Conservation (phyloP, 768 basidiomycete genomes). For the Boletus sp. region DNA sequence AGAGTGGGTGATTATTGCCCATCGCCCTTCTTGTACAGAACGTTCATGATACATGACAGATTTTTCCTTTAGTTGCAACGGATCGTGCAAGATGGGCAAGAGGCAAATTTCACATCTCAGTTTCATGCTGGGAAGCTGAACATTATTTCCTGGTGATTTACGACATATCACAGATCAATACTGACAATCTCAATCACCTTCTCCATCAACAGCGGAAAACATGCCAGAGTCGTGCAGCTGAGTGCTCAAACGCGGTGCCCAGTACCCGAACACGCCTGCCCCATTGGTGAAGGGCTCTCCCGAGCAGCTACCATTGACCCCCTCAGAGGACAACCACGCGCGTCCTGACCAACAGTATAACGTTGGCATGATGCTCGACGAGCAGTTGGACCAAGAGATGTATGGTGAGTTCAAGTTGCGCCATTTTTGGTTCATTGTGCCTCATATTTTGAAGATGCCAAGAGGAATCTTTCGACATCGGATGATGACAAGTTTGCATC, state of each 20-base stretch:
- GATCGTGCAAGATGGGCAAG: conserved; percentile 61
- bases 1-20: conserved; percentile 41
- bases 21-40: no score
- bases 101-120: conserved; percentile 57
- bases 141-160: conserved; percentile 59
- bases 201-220: conserved; percentile 31
- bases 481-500: conserved; percentile 84
- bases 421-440: conserved; percentile 9
- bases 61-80: conserved; percentile 56
- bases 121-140: conserved; percentile 53
- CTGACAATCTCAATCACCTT: conserved; percentile 28
- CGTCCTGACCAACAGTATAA: conserved; percentile 67
- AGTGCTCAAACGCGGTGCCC: conserved; percentile 17
- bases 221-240: conserved; percentile 27
- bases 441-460: conserved; percentile 60
- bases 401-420: conserved; percentile 59
- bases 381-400: conserved; percentile 93
- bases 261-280: conserved; percentile 32
- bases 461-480: conserved; percentile 82
- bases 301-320: conserved; percentile 17
- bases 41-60: conserved; percentile 26
- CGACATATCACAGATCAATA: conserved; percentile 25
- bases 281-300: conserved; percentile 32
- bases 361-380: conserved; percentile 88
- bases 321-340: conserved; percentile 51